Conservation (phyloP, 164 flowering plant species). For the Hamamelis virginiana region DNA sequence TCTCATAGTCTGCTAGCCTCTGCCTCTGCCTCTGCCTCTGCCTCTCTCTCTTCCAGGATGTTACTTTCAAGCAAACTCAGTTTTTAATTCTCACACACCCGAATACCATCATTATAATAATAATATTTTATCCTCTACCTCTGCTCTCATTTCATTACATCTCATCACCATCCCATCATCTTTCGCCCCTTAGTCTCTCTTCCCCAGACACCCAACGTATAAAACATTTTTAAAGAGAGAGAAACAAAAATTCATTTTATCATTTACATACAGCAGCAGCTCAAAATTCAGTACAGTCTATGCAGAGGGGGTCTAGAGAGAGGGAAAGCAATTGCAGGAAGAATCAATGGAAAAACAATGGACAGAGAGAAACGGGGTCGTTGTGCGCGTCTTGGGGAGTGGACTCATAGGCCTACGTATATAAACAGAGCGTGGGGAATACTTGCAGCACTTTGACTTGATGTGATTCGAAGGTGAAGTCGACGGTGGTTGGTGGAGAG, state of each 20-base stretch:
- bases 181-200: constrained; percentile 4
- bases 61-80: constrained; percentile 35
- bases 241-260: not conserved
- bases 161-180: constrained; percentile 39
- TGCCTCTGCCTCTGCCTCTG: not conserved
- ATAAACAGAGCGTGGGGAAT: not conserved
- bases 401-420: not conserved
- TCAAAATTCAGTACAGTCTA: no score
- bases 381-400: not conserved
- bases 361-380: not conserved
- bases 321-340: no score
- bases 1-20: not conserved
- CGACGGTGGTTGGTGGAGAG: constrained; percentile 4
- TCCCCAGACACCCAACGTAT: constrained; percentile 5
- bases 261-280: no score
- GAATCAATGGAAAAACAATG: not conserved
- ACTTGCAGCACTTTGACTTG: not conserved
- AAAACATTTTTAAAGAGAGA: not conserved
- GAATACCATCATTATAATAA: not conserved
- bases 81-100: not conserved
- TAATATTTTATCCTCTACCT: no score
- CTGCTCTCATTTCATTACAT: constrained; percentile 14
- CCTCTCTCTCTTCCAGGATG: constrained; percentile 10
- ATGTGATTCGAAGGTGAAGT: constrained; percentile 6
- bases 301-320: no score